Percentiles rank a stretch among this genome's conserved stretches.
Evolutionary conservation across 1,284 basidiomycete genomes (phyloP).

Genomic region (Malassezia restricta): DNA sequence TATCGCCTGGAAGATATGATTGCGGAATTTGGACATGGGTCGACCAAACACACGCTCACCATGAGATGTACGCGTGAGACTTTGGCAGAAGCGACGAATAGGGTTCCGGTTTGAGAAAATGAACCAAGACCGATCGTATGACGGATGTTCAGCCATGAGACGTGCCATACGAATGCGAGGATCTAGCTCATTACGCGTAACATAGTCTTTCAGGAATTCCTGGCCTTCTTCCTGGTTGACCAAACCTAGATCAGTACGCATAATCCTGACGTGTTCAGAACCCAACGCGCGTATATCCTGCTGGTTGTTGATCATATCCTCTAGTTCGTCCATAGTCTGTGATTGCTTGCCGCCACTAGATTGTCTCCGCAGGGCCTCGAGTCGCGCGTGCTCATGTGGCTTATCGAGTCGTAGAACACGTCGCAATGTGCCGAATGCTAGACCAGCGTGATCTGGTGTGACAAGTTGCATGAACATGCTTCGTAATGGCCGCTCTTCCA

Average conservation of each 20-base stretch:
- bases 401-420: constrained; percentile 50
- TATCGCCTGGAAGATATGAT: constrained; percentile 63
- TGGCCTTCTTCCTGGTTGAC: constrained; percentile 13
- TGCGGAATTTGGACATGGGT: constrained; percentile 49
- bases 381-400: constrained; percentile 55
- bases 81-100: constrained; percentile 68
- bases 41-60: constrained; percentile 59
- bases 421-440: constrained; percentile 20
- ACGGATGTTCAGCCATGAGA: constrained; percentile 77
- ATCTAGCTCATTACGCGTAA: constrained; percentile 53
- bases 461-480: constrained; percentile 15
- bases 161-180: constrained; percentile 69
- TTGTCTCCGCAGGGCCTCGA: constrained; percentile 47
- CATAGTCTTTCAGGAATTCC: constrained; percentile 23
- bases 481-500: constrained; percentile 14
- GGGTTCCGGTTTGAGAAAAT: constrained; percentile 69
- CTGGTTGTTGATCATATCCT: constrained; percentile 14
- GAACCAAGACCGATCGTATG: constrained; percentile 83
- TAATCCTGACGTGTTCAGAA: constrained; percentile 54
- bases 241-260: constrained; percentile 39
- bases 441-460: constrained; percentile 11
- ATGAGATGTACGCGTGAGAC: constrained; percentile 66
- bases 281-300: constrained; percentile 48
- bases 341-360: constrained; percentile 5
- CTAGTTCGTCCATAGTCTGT: constrained; percentile 14